A percentile compares a stretch with the other conserved stretches of the same genome.
Evolutionary conservation across 805 yeast genomes (phyloP).

Genomic region (Yarrowia sp.): DNA sequence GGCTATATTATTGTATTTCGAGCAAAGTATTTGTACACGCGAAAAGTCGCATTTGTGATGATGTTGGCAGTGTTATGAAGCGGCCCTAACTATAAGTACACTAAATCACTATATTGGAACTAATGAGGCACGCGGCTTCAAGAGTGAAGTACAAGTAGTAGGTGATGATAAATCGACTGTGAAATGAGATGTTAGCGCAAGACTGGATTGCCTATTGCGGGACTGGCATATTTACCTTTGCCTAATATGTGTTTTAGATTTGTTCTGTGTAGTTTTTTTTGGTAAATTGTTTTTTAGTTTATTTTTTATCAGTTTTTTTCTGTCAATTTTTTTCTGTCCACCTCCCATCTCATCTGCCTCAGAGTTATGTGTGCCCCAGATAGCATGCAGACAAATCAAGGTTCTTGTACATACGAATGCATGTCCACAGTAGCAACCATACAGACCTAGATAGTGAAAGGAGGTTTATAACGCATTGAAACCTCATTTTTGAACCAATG

Average conservation of each 20-base stretch:
- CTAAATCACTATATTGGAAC: background rate
- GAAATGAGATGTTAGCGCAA: too few species aligned
- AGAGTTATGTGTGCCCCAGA: background rate
- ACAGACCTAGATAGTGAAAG: background rate
- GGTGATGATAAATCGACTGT: too few species aligned
- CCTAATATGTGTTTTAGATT: too few species aligned
- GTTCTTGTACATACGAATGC: constrained; percentile 2
- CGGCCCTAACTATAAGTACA: background rate
- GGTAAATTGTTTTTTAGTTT: too few species aligned
- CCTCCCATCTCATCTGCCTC: background rate
- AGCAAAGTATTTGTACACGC: too few species aligned
- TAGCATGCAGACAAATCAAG: background rate
- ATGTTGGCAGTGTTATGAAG: background rate
- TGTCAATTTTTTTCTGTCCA: background rate
- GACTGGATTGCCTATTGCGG: too few species aligned
- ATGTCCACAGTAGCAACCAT: constrained; percentile 5
- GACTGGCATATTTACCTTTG: too few species aligned
- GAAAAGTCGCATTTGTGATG: too few species aligned
- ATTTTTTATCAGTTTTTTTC: too few species aligned
- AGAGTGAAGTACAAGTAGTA: too few species aligned
- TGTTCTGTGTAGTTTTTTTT: too few species aligned
- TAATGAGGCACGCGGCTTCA: constrained; percentile 7
- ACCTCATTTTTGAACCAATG: background rate
- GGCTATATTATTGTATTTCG: too few species aligned
- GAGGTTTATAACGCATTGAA: background rate